Base-by-base conservation (phyloP, 768 basidiomycete species). In the Boletus barrowsii region DNA sequence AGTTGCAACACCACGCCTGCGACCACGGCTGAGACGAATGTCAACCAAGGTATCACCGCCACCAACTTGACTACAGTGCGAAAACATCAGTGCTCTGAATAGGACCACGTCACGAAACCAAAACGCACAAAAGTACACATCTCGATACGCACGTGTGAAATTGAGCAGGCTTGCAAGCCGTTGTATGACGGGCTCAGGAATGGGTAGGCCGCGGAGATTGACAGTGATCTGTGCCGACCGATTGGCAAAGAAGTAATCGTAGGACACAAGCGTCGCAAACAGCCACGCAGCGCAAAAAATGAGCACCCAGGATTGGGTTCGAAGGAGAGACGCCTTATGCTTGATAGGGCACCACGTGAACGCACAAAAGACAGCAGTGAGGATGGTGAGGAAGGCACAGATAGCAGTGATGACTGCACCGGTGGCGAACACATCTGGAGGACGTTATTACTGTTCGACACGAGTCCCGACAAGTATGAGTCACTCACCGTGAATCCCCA, bases 21-120 rank as follows among this genome's bases (percentile, higher is more conserved):
- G 47, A 70, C 66, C 44, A 68, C 33, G 17, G 73, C 68, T 54
- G 76, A 78, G 7, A 80, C 58, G 56, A 77, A 55, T 0, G 80
- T 62, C 57, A 81, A 69, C 83, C 83, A 85, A 1, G 81, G 79
- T 30, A 83, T 60, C 53, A 82, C 74, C 1, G 80, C 79, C 18
- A 79, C 62, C 24, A 78, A 68, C 43, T 69, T 70, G 59, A 83
- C 83, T 85, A 37, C 15, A 36, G 57, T 26, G 36, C 18, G 43
- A 56, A 56, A 9, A 22, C 53, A 36, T 29, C 42, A n/a, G 17
- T 13, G 10, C 10, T 24, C 17, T 14, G 6, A 18, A 29, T 5
- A 26, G 9, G 30, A 30, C 13, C 30, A 41, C 13, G 4, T 17
- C 8, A 2, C 2, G 9, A 41, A n/a, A 20, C 4, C n/a, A 29